phyloP scores from a whole-genome alignment of 2,329 filamentous ascomycete species.

The Herpomyces periplanetae region DNA sequence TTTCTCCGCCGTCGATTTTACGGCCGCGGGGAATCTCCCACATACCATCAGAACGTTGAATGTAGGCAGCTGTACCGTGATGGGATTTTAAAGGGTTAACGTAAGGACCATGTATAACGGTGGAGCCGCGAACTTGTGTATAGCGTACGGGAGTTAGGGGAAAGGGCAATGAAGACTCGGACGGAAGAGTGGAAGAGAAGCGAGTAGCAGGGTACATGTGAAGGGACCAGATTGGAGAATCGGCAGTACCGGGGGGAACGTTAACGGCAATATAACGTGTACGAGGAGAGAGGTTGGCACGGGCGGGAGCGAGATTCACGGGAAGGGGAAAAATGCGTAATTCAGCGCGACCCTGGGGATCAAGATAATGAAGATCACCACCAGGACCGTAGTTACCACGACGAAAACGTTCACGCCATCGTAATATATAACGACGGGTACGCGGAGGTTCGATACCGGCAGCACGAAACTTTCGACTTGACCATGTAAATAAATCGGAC shows the following conservation, averaged over 20 bases:
- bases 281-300: no score
- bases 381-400: conserved; percentile 38
- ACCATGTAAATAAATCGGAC: conserved; percentile 54
- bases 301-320: no score
- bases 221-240: no score
- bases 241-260: no score
- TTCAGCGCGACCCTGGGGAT: no score
- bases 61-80: conserved; percentile 17
- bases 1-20: conserved; percentile 89
- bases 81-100: conserved; percentile 23
- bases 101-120: conserved; percentile 40
- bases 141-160: no score
- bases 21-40: conserved; percentile 59
- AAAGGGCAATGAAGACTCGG: no score
- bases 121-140: no score
- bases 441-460: conserved; percentile 57
- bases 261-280: no score
- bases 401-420: conserved; percentile 54
- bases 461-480: conserved; percentile 33
- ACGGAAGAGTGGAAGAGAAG: no score
- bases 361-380: conserved; percentile 19
- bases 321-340: no score
- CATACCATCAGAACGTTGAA: conserved; percentile 43
- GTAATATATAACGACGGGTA: conserved; percentile 39
- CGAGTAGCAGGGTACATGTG: no score